Percentiles rank a stretch among this genome's conserved stretches.
phyloP scores from a whole-genome alignment of 2,329 filamentous ascomycete genomes.

The Fusarium chuoi region DNA sequence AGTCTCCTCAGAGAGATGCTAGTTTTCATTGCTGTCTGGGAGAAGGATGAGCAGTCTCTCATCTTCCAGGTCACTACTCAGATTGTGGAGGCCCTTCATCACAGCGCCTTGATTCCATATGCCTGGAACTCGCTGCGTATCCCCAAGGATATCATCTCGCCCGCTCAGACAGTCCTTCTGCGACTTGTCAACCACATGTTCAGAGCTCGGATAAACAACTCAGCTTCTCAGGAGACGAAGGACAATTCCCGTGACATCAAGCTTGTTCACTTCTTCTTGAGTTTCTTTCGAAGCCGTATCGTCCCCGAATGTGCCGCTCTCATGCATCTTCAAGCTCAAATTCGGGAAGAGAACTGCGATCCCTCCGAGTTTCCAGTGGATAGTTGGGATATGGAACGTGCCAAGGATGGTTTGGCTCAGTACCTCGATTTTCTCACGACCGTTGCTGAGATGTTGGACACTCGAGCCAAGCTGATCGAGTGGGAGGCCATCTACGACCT shows the following conservation, averaged over 20 bases:
- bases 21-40: slow-evolving; percentile 97
- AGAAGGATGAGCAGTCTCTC: slow-evolving; percentile 89
- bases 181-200: slow-evolving; percentile 93
- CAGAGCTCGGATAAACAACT: slow-evolving; percentile 62
- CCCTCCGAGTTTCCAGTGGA: slow-evolving; percentile 93
- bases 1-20: slow-evolving; percentile 90
- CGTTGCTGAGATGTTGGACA: slow-evolving; percentile 84
- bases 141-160: slow-evolving; percentile 94
- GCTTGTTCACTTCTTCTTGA: slow-evolving; percentile 88
- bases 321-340: slow-evolving; percentile 92
- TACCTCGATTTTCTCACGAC: slow-evolving; percentile 95
- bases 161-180: slow-evolving; percentile 91
- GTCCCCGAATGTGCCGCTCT: slow-evolving; percentile 95
- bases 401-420: slow-evolving; percentile 93
- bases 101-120: slow-evolving; percentile 89
- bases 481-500: slow-evolving; percentile 94
- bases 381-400: slow-evolving; percentile 96
- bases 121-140: slow-evolving; percentile 92
- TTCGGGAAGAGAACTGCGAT: slow-evolving; percentile 78
- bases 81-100: slow-evolving; percentile 92
- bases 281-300: slow-evolving; percentile 89
- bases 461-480: slow-evolving; percentile 85
- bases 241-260: slow-evolving; percentile 67
- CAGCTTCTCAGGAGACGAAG: slow-evolving; percentile 57
- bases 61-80: slow-evolving; percentile 98